Evolutionary conservation across 768 basidiomycete species (phyloP).

Genomic region (Suillus hirtellus): DNA sequence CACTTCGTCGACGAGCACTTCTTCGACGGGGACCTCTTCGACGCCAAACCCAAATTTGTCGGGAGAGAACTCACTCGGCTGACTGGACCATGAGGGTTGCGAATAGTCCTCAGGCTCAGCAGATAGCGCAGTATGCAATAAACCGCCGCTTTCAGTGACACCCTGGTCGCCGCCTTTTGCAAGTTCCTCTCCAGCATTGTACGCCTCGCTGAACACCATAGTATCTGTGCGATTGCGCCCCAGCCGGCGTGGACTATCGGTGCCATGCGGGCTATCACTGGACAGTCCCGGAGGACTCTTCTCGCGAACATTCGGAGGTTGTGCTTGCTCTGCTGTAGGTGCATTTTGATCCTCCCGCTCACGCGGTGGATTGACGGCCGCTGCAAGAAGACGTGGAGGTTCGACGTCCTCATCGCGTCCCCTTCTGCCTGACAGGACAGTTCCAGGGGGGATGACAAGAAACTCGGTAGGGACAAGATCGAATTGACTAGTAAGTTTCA

Average conservation of each 20-base stretch:
- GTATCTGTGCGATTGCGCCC: slow-evolving; percentile 70
- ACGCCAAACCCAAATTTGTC: slow-evolving; percentile 20
- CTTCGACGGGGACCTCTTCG: slow-evolving; percentile 26
- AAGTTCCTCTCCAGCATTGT: slow-evolving; percentile 40
- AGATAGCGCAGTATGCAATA: slow-evolving; percentile 17
- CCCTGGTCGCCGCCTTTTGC: slow-evolving; percentile 22
- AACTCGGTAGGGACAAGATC: slow-evolving; percentile 82
- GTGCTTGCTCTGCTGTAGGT: slow-evolving; percentile 10
- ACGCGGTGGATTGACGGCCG: slow-evolving; percentile 36
- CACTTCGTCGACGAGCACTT: slow-evolving; percentile 18
- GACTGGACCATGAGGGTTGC: slow-evolving; percentile 16
- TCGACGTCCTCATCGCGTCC: slow-evolving; percentile 34
- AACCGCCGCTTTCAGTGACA: neutral
- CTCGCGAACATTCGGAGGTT: slow-evolving; percentile 16
- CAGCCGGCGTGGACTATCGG: slow-evolving; percentile 44
- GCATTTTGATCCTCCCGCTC: slow-evolving; percentile 17
- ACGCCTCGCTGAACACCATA: slow-evolving; percentile 63
- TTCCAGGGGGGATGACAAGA: slow-evolving; percentile 69
- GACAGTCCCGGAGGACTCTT: slow-evolving; percentile 28
- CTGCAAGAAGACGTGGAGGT: slow-evolving; percentile 41
- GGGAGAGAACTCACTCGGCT: neutral
- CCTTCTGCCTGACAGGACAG: slow-evolving; percentile 32
- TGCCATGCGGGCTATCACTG: slow-evolving; percentile 17
- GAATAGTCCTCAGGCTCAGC: slow-evolving; percentile 16
- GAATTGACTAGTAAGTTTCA: slow-evolving; percentile 77